phyloP scores from a whole-genome alignment of 2,329 filamentous ascomycete genomes.

The Aspergillus japonicus region DNA sequence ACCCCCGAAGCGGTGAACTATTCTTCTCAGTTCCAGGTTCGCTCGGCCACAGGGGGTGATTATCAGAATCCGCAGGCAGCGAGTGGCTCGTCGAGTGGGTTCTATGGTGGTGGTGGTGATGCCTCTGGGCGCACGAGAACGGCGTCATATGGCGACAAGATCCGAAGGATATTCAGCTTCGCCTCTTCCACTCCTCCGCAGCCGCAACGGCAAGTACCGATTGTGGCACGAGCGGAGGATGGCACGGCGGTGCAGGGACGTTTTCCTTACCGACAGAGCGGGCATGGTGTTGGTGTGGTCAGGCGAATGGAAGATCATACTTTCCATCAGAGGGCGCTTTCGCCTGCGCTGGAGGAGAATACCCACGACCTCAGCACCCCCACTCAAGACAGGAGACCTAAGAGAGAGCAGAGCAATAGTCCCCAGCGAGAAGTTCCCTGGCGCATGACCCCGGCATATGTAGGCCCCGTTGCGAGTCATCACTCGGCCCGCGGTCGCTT shows the following conservation, averaged over 20 bases:
- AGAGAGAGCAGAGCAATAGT: neutral
- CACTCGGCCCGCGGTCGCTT: neutral
- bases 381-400: neutral
- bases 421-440: neutral
- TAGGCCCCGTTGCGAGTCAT: neutral
- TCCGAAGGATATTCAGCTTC: conserved; percentile 35
- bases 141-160: conserved; percentile 23
- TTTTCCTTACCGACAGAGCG: conserved; percentile 42
- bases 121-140: conserved; percentile 6
- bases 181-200: conserved; percentile 15
- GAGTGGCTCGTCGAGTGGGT: neutral
- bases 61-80: conserved; percentile 10
- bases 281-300: conserved; percentile 37
- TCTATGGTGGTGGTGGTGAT: neutral
- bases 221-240: conserved; percentile 40
- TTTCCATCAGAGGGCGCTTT: conserved; percentile 33
- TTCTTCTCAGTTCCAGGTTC: conserved; percentile 27
- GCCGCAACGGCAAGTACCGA: conserved; percentile 19
- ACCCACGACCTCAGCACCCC: neutral
- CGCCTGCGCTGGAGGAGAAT: conserved; percentile 20
- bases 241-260: conserved; percentile 42
- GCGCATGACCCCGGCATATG: neutral
- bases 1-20: conserved; percentile 39
- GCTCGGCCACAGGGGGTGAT: conserved; percentile 9
- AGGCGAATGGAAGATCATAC: conserved; percentile 34